A percentile compares a stretch with the other conserved stretches of the same genome.
These are phyloP conservation scores for Prunus dulcis DNA, from an alignment of 306 rosid genomes.

Conservation along the genomic window DNA sequence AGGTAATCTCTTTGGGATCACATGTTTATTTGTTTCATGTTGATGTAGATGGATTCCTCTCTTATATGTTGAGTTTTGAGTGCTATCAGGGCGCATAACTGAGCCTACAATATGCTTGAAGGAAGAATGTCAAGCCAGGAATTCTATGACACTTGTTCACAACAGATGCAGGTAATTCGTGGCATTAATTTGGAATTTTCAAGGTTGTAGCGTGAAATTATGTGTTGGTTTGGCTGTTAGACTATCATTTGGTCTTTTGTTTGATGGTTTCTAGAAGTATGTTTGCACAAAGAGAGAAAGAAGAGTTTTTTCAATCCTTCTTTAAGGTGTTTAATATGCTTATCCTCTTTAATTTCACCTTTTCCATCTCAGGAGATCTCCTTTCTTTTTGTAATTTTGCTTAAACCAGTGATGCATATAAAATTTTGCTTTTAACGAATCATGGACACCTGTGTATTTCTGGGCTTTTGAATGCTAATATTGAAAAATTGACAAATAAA, in stretches of 20 bases:
- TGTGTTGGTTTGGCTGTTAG: neutral
- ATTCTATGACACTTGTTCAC: constrained; percentile 90
- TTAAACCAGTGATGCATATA: neutral
- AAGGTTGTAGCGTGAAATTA: neutral
- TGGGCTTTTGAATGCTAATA: neutral
- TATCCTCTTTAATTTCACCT: neutral
- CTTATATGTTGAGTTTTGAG: constrained; percentile 8
- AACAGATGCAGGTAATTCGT: constrained; percentile 80
- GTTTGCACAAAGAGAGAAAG: neutral
- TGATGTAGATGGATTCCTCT: neutral
- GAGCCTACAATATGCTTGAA: constrained; percentile 78
- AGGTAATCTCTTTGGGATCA: constrained; percentile 39
- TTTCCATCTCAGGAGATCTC: neutral
- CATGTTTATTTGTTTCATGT: neutral
- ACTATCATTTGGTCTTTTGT: neutral
- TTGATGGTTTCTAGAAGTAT: neutral
- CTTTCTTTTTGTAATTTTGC: neutral
- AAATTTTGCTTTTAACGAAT: neutral
- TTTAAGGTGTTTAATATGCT: neutral
- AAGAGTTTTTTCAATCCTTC: neutral
- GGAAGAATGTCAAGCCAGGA: constrained; percentile 89
- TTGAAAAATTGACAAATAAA: neutral
- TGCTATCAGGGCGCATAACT: constrained; percentile 55
- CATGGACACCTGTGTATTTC: neutral
- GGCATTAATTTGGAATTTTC: neutral